Conservation (phyloP, 176 grass and related monocot genomes). For the Musa troglodytarum region DNA sequence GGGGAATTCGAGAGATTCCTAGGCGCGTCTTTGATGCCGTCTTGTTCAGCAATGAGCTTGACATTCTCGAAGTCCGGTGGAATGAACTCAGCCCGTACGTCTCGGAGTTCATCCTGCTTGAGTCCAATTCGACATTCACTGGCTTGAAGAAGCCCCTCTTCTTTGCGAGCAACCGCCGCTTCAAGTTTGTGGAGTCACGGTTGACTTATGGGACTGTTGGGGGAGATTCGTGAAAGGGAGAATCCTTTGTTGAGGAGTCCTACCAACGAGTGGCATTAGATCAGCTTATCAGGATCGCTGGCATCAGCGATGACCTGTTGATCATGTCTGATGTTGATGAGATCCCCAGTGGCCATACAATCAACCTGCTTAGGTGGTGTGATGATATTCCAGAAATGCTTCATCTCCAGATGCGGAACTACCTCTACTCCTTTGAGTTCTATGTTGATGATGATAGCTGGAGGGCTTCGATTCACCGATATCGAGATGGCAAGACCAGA, state of each 20-base stretch:
- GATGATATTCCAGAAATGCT: constrained; percentile 3
- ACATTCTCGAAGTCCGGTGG: not conserved
- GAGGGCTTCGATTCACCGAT: constrained; percentile 1
- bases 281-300: not conserved
- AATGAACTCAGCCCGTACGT: not conserved
- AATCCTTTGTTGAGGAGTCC: constrained; percentile 7
- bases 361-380: constrained; percentile 1
- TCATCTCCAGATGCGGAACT: constrained; percentile 3
- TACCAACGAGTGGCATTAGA: constrained; percentile 1
- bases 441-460: not conserved
- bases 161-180: not conserved
- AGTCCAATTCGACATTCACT: constrained; percentile 6
- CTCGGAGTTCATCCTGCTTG: not conserved
- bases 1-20: not conserved
- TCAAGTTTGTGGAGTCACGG: constrained; percentile 1
- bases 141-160: constrained; percentile 5
- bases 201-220: not conserved
- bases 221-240: constrained; percentile 4
- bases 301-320: not conserved
- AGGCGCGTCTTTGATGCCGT: constrained; percentile 3
- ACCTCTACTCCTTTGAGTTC: constrained; percentile 11
- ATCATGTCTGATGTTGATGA: constrained; percentile 12
- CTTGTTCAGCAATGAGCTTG: constrained; percentile 8
- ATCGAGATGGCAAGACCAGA: constrained; percentile 6
- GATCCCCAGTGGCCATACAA: not conserved